phyloP scores from a whole-genome alignment of 2,329 filamentous ascomycete genomes.

The Ilyonectria robusta region DNA sequence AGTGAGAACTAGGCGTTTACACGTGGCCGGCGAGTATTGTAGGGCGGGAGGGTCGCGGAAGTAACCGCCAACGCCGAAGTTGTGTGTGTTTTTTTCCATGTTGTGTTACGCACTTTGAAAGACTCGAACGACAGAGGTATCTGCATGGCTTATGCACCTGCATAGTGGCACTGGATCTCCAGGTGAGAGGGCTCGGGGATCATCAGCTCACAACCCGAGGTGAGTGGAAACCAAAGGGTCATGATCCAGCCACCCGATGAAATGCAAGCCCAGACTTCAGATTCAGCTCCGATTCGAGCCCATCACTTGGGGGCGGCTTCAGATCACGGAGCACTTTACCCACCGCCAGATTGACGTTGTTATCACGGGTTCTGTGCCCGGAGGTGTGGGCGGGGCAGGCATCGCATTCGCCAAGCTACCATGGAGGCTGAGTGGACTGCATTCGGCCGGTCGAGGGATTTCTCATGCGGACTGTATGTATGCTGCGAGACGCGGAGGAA shows the following conservation, averaged over 20 bases:
- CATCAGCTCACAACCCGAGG: constrained; percentile 7
- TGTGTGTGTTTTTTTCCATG: background rate
- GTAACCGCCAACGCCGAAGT: background rate
- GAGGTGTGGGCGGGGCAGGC: constrained; percentile 36
- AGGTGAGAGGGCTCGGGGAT: constrained; percentile 9
- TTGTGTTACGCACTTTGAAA: constrained; percentile 7
- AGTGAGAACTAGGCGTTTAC: constrained; percentile 20
- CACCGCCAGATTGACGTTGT: constrained; percentile 48
- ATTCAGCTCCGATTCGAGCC: constrained; percentile 36
- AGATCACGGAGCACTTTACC: constrained; percentile 16
- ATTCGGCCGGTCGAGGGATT: constrained; percentile 35
- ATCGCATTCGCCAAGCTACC: constrained; percentile 36
- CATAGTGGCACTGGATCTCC: constrained; percentile 14
- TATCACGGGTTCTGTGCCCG: constrained; percentile 36
- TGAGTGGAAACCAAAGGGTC: constrained; percentile 33
- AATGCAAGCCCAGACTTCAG: constrained; percentile 24
- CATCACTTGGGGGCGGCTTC: constrained; percentile 25
- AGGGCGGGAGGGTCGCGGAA: constrained; percentile 1
- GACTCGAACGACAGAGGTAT: background rate
- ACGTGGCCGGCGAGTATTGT: constrained; percentile 22
- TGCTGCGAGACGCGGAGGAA: constrained; percentile 35
- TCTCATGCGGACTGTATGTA: constrained; percentile 34
- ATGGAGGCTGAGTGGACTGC: constrained; percentile 30
- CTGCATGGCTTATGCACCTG: constrained; percentile 18
- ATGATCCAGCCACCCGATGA: constrained; percentile 36